Evolutionary conservation across 163 green algal species (phyloP), one percentile per base, ranked within the genome.

Genomic region (Scenedesmus sp.): DNA sequence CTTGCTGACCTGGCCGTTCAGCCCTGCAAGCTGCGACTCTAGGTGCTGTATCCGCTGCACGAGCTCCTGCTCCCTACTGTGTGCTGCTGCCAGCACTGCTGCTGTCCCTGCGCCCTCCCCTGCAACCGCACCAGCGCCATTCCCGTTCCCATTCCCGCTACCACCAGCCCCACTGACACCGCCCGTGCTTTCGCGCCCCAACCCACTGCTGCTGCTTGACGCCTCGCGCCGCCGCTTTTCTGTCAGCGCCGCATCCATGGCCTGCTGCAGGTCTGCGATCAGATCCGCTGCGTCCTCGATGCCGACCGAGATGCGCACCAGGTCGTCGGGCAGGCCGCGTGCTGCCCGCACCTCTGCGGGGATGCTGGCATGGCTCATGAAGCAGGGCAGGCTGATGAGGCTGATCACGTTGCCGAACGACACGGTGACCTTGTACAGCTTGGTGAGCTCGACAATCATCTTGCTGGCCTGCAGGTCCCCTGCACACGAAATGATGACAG

Each of bases 341-440:
- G 94, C 96, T 30, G 97, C 96, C 9, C 98, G 93, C 73, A 98
- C 94, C 13, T 97, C 95, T 9, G 96, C 96, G 0, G 98, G 97
- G 89, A 99, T 99, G 93, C 96, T 98, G 35, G 98, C 98, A 92
- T 99, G 97, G 76, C 94, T 98, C 97, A 99, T 99, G 96, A 99
- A 99, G 96, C 98, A 99, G 49, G 98, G 98, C 94, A 99, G 96
- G 92, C 94, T 98, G 92, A 99, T 98, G 80, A 97, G 94, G 26
- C 94, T 98, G 44, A 92, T 95, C 65, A 99, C 97, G 91, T 96
- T 98, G 79, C 98, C 98, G 94, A 99, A 99, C 42, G 89, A 96
- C 30, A 99, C 98, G 24, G 94, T 96, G 13, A 98, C 96, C 93
- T 99, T 99, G 95, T 98, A 99, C 81, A 99, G 95, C 95, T 97